Conservation (phyloP, 441 rosid species). For the Lagerstroemia fauriei region DNA sequence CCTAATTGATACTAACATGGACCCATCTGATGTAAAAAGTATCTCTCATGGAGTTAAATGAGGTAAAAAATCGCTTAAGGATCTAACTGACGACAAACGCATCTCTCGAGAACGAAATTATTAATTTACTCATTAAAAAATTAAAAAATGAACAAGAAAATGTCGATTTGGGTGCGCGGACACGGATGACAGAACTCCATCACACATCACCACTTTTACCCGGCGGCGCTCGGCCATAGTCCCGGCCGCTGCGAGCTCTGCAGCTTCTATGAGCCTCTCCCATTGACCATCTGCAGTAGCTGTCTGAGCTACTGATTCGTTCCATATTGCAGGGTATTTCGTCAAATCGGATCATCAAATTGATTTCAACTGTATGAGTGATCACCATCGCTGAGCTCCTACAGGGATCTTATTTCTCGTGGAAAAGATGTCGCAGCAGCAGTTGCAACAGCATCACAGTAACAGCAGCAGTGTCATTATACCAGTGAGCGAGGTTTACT, state of each 20-base stretch:
- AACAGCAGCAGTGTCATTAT: conserved; percentile 37
- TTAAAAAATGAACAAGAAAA: neutral
- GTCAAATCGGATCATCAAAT: neutral
- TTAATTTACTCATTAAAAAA: too few species aligned
- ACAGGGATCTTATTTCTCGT: neutral
- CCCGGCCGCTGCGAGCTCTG: neutral
- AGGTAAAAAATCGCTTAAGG: too few species aligned
- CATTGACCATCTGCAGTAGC: neutral
- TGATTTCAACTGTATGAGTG: neutral
- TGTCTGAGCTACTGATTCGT: neutral
- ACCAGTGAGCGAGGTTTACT: conserved; percentile 81
- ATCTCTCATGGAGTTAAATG: too few species aligned
- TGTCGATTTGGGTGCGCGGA: neutral
- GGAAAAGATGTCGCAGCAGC: conserved; percentile 17
- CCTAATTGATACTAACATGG: too few species aligned
- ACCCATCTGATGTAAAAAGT: too few species aligned
- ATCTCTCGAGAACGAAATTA: too few species aligned
- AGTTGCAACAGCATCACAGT: conserved; percentile 25
- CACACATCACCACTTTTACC: neutral
- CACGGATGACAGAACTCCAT: neutral
- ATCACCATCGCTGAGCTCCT: neutral
- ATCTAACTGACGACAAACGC: too few species aligned
- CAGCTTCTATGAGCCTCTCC: neutral
- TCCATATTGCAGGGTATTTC: neutral
- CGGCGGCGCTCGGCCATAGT: neutral